Conservation (phyloP, 2,329 filamentous ascomycete genomes). For the Aspergillus sp. region DNA sequence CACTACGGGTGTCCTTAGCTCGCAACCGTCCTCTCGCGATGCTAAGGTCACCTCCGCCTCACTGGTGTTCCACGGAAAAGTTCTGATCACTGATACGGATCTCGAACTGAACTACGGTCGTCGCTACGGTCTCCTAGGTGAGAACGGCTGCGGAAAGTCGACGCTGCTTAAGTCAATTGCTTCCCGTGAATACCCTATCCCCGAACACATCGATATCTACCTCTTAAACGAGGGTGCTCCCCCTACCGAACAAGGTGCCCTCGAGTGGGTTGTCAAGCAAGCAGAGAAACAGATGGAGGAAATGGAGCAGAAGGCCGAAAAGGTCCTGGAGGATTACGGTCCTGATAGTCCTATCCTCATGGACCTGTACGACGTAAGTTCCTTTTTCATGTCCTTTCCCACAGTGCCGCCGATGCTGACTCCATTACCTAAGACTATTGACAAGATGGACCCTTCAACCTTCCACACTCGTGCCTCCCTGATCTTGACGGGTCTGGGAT, state of each 20-base stretch:
- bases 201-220: constrained; percentile 96
- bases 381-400: neutral
- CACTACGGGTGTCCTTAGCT: constrained; percentile 91
- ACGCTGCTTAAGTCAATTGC: constrained; percentile 95
- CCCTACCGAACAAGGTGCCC: constrained; percentile 75
- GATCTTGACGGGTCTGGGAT: constrained; percentile 95
- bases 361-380: constrained; percentile 86
- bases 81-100: constrained; percentile 87
- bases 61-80: constrained; percentile 94
- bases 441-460: constrained; percentile 96
- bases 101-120: constrained; percentile 89
- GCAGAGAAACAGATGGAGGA: constrained; percentile 56
- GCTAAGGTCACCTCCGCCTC: constrained; percentile 93
- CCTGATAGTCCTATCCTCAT: constrained; percentile 84
- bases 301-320: constrained; percentile 56
- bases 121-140: constrained; percentile 88
- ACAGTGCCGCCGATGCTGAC: constrained; percentile 14
- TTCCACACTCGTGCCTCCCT: constrained; percentile 92
- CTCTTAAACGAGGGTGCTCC: constrained; percentile 95
- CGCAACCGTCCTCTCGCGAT: constrained; percentile 75
- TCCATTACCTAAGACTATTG: constrained; percentile 64
- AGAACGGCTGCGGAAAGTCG: constrained; percentile 99
- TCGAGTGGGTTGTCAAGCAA: constrained; percentile 96
- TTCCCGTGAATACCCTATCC: constrained; percentile 88
- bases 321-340: constrained; percentile 82